phyloP scores from a whole-genome alignment of 139 green algal species.

The Ulvella scutata region DNA sequence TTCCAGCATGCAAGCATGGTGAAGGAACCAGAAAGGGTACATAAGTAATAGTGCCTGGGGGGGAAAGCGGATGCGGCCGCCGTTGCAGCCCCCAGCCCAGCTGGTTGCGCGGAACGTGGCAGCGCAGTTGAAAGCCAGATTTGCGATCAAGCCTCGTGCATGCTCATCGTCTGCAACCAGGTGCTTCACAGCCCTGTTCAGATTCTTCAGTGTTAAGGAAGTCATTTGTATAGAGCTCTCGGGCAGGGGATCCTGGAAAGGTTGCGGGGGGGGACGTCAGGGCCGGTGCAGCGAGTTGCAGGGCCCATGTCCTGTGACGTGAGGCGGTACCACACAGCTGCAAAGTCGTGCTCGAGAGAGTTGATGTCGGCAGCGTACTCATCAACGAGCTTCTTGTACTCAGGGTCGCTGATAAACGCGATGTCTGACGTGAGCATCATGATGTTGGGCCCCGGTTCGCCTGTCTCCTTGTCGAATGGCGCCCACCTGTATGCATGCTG shows the following conservation, averaged over 20 bases:
- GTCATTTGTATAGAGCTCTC: no score
- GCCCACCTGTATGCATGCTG: not conserved
- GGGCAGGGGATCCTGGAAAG: conserved; percentile 21
- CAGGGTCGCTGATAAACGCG: conserved; percentile 11
- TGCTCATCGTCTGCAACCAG: not conserved
- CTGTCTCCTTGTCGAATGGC: not conserved
- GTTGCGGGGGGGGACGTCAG: conserved; percentile 11
- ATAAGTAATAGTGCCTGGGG: no score
- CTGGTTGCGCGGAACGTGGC: conserved; percentile 21
- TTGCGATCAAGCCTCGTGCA: conserved; percentile 10
- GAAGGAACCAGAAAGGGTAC: no score
- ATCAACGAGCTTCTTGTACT: conserved; percentile 12
- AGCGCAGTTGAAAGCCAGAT: conserved; percentile 21
- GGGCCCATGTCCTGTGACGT: conserved; percentile 13
- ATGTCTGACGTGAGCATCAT: conserved; percentile 27
- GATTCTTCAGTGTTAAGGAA: no score
- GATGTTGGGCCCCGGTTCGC: conserved; percentile 6
- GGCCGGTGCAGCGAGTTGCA: conserved; percentile 2
- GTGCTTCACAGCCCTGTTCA: not conserved
- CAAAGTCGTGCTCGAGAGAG: conserved; percentile 11
- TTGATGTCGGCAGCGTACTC: conserved; percentile 5
- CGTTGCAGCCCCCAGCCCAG: conserved; percentile 26
- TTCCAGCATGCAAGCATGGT: no score
- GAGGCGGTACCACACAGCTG: conserved; percentile 19
- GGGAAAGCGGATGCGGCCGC: conserved; percentile 18